Conservation (phyloP, 805 yeast genomes). For the Saccharomycopsis olivae region DNA sequence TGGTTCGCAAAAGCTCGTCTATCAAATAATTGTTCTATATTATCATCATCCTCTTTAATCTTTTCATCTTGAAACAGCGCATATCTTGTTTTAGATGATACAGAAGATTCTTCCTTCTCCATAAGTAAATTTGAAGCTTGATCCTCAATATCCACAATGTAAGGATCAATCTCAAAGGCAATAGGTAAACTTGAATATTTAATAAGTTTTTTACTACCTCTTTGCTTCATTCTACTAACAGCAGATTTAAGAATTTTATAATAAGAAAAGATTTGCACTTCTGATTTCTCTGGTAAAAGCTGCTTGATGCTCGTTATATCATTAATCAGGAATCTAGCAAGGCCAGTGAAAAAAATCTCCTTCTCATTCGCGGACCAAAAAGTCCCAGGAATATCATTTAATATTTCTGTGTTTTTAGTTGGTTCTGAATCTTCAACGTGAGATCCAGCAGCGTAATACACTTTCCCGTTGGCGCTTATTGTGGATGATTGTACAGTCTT, state of each 20-base stretch:
- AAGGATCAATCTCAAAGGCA: constrained; percentile 43
- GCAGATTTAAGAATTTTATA: constrained; percentile 29
- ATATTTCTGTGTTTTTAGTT: background rate
- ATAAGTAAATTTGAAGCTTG: too few relatives aligned
- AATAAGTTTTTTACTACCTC: constrained; percentile 21
- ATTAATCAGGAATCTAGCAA: constrained; percentile 40
- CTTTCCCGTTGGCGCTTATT: background rate
- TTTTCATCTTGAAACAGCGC: too few relatives aligned
- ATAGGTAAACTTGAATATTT: constrained; percentile 38
- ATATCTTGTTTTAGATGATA: too few relatives aligned
- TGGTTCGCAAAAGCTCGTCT: too few relatives aligned
- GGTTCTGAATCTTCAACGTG: background rate
- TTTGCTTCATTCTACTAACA: constrained; percentile 19
- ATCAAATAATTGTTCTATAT: too few relatives aligned
- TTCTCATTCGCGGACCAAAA: constrained; percentile 41
- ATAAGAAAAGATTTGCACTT: constrained; percentile 34
- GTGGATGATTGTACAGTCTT: too few relatives aligned
- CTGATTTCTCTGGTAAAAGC: constrained; percentile 32
- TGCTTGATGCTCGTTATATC: constrained; percentile 31
- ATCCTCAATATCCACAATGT: too few relatives aligned
- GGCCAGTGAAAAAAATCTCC: constrained; percentile 37
- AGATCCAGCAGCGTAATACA: too few relatives aligned
- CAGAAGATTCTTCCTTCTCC: too few relatives aligned
- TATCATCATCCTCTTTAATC: too few relatives aligned
- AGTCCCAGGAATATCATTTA: constrained; percentile 20